phyloP scores from a whole-genome alignment of 257 asterid genomes.

The Solanum virginianum region DNA sequence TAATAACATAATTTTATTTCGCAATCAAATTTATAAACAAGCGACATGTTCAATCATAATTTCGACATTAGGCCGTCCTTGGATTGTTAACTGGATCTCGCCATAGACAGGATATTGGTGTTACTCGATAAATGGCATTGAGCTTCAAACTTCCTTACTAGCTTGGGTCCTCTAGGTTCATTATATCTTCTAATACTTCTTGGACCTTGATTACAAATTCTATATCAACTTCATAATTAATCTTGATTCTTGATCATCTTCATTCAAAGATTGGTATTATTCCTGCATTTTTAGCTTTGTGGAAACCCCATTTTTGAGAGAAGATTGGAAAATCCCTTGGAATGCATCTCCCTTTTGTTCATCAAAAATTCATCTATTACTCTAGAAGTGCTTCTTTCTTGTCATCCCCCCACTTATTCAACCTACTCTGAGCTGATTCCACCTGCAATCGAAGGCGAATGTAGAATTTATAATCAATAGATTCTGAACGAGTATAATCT shows the following conservation, averaged over 20 bases:
- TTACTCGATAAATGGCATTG: not conserved
- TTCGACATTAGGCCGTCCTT: not conserved
- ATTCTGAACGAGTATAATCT: not conserved
- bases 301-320: not conserved
- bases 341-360: not conserved
- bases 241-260: not conserved
- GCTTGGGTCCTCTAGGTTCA: not conserved
- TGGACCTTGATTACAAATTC: not conserved
- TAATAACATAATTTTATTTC: not conserved
- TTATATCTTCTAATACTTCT: not conserved
- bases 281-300: not conserved
- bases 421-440: conserved; percentile 11
- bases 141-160: not conserved
- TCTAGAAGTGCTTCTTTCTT: not conserved
- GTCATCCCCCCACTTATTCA: conserved; percentile 23
- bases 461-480: not conserved
- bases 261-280: not conserved
- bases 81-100: fast-evolving
- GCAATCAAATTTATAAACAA: not conserved
- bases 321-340: not conserved
- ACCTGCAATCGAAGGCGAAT: conserved; percentile 2
- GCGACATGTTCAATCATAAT: not conserved
- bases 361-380: not conserved
- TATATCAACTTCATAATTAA: not conserved
- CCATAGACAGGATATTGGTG: not conserved